Conservation (phyloP, 2,329 filamentous ascomycete genomes). For the Aspergillus pseudoglaucus region DNA sequence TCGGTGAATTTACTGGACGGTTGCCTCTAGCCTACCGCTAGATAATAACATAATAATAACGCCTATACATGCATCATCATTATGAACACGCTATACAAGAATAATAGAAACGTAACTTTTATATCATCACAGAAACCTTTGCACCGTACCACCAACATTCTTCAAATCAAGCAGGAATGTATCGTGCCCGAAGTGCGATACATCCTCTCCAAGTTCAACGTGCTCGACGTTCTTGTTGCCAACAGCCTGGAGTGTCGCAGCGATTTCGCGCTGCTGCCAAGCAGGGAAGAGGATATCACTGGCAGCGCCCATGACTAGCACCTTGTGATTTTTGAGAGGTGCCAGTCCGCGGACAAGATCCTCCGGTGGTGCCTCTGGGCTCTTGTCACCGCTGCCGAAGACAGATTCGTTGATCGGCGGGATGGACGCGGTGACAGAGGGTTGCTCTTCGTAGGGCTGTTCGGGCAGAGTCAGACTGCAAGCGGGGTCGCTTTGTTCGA, state of each 20-base stretch:
- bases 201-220: slow-evolving; percentile 86
- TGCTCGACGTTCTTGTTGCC: slow-evolving; percentile 81
- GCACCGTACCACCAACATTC: slow-evolving; percentile 79
- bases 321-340: slow-evolving; percentile 66
- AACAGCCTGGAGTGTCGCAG: slow-evolving; percentile 66
- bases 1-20: no score
- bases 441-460: slow-evolving; percentile 78
- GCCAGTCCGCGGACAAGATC: slow-evolving; percentile 74
- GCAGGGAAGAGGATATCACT: slow-evolving; percentile 96
- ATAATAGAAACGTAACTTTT: background rate
- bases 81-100: background rate
- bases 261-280: slow-evolving; percentile 95
- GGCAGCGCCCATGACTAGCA: slow-evolving; percentile 85
- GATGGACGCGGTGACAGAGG: slow-evolving; percentile 43
- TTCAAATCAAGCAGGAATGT: slow-evolving; percentile 90
- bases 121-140: slow-evolving; percentile 59
- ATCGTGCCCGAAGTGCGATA: slow-evolving; percentile 92
- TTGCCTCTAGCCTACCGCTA: no score
- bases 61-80: background rate
- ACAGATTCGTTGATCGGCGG: slow-evolving; percentile 27
- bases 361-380: slow-evolving; percentile 53
- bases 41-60: background rate
- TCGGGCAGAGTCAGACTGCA: slow-evolving; percentile 81
- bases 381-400: slow-evolving; percentile 10
- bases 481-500: slow-evolving; percentile 37